Percentiles rank a stretch among this genome's conserved stretches.
These are phyloP conservation scores for Rhododendron mucronatum DNA, from an alignment of 148 eudicot genomes.

Conservation along the genomic window DNA sequence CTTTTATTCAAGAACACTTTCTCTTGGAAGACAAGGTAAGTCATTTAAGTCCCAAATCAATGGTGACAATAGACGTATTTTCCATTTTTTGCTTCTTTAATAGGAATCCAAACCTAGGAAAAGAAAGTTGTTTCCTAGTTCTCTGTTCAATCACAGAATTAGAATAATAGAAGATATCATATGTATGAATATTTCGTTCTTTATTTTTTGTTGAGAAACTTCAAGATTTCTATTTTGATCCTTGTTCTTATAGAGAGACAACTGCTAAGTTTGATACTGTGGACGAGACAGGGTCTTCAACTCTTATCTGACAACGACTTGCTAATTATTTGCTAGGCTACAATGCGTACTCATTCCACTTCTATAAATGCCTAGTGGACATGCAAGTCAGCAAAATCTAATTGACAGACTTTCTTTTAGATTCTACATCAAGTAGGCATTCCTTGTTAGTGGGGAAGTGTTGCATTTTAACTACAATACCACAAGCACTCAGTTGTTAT, in stretches of 20 bases:
- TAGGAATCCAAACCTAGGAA: not conserved
- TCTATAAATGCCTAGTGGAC: not conserved
- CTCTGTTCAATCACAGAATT: not conserved
- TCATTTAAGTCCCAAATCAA: not conserved
- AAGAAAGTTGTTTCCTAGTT: not conserved
- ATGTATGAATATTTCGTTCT: not conserved
- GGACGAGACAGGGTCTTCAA: not conserved
- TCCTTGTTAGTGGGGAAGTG: not conserved
- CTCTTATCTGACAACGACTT: not conserved
- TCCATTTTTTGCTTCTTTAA: not conserved
- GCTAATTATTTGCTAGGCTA: not conserved
- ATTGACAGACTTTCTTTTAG: not conserved
- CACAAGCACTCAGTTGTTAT: not conserved
- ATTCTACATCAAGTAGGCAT: not conserved
- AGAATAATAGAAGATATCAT: not conserved
- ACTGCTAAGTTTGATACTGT: not conserved
- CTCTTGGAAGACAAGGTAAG: slow-evolving; percentile 66
- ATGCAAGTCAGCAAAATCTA: not conserved
- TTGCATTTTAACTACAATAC: not conserved
- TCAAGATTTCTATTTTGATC: not conserved
- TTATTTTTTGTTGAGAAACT: not conserved
- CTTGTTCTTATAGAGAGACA: not conserved
- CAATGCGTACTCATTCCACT: not conserved
- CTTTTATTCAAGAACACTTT: slow-evolving; percentile 81
- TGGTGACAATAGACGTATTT: not conserved